phyloP scores from a whole-genome alignment of 2,329 filamentous ascomycete genomes.

The Ophiostoma himal-ulmi region DNA sequence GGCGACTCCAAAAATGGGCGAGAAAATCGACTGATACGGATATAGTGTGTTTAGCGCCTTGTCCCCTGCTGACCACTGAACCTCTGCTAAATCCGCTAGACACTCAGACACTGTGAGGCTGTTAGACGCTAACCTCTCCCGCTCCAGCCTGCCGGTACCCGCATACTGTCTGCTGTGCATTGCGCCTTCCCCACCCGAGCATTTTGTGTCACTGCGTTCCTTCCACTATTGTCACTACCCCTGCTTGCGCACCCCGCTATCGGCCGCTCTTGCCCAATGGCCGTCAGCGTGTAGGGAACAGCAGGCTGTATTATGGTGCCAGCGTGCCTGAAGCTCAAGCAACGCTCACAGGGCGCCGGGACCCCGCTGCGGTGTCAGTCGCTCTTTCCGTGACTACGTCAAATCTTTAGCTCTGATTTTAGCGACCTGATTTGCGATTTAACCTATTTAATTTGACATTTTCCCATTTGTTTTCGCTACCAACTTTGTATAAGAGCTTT shows the following conservation, averaged over 20 bases:
- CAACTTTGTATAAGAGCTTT: background rate
- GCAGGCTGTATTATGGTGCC: background rate
- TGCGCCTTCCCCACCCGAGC: constrained; percentile 1
- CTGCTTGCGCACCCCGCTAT: constrained; percentile 16
- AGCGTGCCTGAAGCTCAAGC: background rate
- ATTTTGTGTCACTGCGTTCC: background rate
- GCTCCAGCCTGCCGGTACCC: constrained; percentile 7
- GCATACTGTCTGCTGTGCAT: background rate
- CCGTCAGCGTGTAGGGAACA: background rate
- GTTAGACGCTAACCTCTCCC: constrained; percentile 1
- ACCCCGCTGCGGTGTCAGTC: background rate
- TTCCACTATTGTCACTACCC: background rate
- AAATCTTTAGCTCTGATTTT: constrained; percentile 3
- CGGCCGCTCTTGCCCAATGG: constrained; percentile 15
- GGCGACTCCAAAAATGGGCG: background rate
- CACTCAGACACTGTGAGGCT: background rate
- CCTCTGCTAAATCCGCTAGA: background rate
- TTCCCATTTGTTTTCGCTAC: background rate
- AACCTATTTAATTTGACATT: background rate
- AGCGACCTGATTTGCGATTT: background rate
- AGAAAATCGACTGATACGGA: constrained; percentile 9
- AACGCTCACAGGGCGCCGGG: background rate
- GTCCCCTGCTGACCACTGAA: background rate
- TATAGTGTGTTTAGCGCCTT: constrained; percentile 1
- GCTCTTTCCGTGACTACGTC: constrained; percentile 2